Conservation (phyloP, 2,329 filamentous ascomycete genomes). For the Ceratocystis destructans region DNA sequence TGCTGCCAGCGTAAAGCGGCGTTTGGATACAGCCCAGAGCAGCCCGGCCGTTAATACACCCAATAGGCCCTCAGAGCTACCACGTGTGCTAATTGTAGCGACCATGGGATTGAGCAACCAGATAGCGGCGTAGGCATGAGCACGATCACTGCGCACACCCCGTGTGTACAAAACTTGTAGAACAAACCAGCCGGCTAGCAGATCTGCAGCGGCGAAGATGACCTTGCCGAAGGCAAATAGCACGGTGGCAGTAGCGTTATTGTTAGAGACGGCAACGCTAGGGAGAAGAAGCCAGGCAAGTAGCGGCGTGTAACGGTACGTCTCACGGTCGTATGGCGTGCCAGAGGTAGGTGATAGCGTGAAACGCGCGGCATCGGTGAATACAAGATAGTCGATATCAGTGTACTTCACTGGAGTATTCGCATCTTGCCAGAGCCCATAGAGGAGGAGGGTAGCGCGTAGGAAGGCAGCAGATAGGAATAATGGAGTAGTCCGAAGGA, state of each 20-base stretch:
- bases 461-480: slow-evolving; percentile 48
- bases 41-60: slow-evolving; percentile 72
- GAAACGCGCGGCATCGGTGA: slow-evolving; percentile 84
- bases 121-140: slow-evolving; percentile 65
- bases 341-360: slow-evolving; percentile 31
- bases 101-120: slow-evolving; percentile 99
- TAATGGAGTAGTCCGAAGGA: slow-evolving; percentile 27
- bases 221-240: slow-evolving; percentile 72
- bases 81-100: slow-evolving; percentile 85
- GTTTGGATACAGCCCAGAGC: slow-evolving; percentile 64
- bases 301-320: slow-evolving; percentile 91
- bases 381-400: slow-evolving; percentile 97
- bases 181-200: slow-evolving; percentile 51
- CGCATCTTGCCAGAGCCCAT: slow-evolving; percentile 85
- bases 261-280: slow-evolving; percentile 50
- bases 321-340: slow-evolving; percentile 82
- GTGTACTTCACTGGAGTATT: slow-evolving; percentile 92
- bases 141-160: slow-evolving; percentile 31
- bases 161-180: slow-evolving; percentile 30
- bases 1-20: slow-evolving; percentile 52
- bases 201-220: slow-evolving; percentile 70
- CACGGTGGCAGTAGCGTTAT: slow-evolving; percentile 25
- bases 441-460: slow-evolving; percentile 61
- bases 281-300: slow-evolving; percentile 84
- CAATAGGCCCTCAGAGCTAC: slow-evolving; percentile 82